Evolutionary conservation across 495 filamentous ascomycete species (phyloP), one percentile per base, ranked within the genome.

Genomic region (Bombardia bombarda): DNA sequence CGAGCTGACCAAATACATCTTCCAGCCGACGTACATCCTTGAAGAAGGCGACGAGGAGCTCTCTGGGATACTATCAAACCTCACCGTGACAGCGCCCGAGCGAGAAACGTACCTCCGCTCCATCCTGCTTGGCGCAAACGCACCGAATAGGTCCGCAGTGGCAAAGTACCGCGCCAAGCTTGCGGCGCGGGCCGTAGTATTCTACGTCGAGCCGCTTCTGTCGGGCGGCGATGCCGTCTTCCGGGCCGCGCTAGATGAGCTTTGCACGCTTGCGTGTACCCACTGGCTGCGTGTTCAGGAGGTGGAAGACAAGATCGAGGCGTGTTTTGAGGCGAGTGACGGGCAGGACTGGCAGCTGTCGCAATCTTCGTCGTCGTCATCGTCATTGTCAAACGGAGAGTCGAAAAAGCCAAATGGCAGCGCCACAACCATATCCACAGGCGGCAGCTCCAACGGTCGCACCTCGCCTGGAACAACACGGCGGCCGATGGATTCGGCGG

Each of bases 61-160:
- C 1, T 26, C 30, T 1, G 4, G 16, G 0, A 14, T 53, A 1
- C 24, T 61, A 7, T n/a, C 31, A 4, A 22, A 44, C 4, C 45
- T 56, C 0, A 46, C 38, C 16, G 18, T 37, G 7, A 7, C 32
- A 0, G 40, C 47, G 12, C 20, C 48, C 0, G 40, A 43, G 1
- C 22, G n/a, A 3, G 56, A 56, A 22, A 16, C 47, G 3, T 41
- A 56, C 26, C 33, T 58, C 2, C 45, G 58, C 2, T 50, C 55
- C 0, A 50, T 51, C 1, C 47, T 61, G 2, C 38, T 61, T 10
- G 39, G 21, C 24, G 17, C 32, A 4, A 3, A 21, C 26, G 30
- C 23, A 13, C n/a, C n/a, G n/a, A n/a, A n/a, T n/a, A n/a, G n/a
- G n/a, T 21, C 6, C 21, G 26, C 10, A 12, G 10, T 17, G 6